Evolutionary conservation across 108 stramenopile genomes (phyloP), one percentile per base, ranked within the genome.

Genomic region (Stephanodiscus minutulus): DNA sequence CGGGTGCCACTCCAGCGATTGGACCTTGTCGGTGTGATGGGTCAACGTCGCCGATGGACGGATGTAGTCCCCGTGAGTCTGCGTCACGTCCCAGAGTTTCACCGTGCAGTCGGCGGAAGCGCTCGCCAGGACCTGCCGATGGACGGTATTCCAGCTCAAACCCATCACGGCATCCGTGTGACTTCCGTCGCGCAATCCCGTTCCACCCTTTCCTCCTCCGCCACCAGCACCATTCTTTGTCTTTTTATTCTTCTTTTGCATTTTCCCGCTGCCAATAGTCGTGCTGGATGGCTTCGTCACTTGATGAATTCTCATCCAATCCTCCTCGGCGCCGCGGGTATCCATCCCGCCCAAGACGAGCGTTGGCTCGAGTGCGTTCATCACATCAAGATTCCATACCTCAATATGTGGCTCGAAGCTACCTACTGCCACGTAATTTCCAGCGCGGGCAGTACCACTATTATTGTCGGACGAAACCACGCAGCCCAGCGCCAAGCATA

Each of bases 371-470:
- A 99, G 71, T 0, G 98, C 93, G 82, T 99, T 97, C 76, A 99
- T 66, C 1, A 98, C 96, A 75, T 99, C 99, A 3, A 98, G 73
- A 77, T 99, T 98, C 99, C 99, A 99, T 66, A 99, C 91, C 81
- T 99, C 98, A 76, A 99, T 99, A 18, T 90, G 97, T 12, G 98
- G 95, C 33, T 87, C 73, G 74, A 99, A 98, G 28, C 98, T 98
- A 20, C 99, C 98, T 15, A 99, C 98, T 9, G 99, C 99, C 27
- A 88, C 86, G 72, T 82, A 97, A 77, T 92, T 93, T 33, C 96
- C 98, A 3, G 91, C 86, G 24, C 61, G 29, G 13, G 86, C 87
- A 43, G 63, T 66, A 6, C 60, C 63, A 37, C 80, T 78, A 28
- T 84, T 71, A 12, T 66, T 25, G 28, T 74, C 64, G n/a, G 74